phyloP scores from a whole-genome alignment of 1,284 basidiomycete species.

The Cronartium quercuum region DNA sequence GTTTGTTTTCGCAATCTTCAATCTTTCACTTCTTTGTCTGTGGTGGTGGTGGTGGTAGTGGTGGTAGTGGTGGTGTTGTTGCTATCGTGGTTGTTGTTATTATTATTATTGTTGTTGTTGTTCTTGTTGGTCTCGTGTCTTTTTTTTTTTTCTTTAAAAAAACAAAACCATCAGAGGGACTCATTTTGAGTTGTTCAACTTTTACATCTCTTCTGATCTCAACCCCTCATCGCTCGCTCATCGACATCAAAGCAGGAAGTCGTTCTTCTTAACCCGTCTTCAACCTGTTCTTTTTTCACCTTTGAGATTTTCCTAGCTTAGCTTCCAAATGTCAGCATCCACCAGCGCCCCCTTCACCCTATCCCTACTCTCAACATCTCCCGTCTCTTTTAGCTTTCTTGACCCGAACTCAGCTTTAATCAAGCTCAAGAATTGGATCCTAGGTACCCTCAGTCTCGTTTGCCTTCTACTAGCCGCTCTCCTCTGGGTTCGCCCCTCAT shows the following conservation, averaged over 20 bases:
- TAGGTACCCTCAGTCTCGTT: neutral
- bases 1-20: neutral
- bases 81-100: too few relatives aligned
- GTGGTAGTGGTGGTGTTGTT: too few relatives aligned
- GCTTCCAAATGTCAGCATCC: slow-evolving; percentile 2
- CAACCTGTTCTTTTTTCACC: neutral
- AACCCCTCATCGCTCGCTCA: neutral
- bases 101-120: too few relatives aligned
- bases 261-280: neutral
- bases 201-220: neutral
- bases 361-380: neutral
- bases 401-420: neutral
- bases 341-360: neutral
- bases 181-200: too few relatives aligned
- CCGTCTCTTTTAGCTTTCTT: neutral
- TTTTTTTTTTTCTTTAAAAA: too few relatives aligned
- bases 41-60: too few relatives aligned
- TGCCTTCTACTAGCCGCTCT: neutral
- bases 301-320: neutral
- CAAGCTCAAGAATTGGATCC: neutral
- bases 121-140: too few relatives aligned
- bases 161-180: too few relatives aligned
- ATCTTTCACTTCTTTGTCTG: too few relatives aligned
- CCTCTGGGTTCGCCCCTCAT: neutral
- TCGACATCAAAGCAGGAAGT: neutral